Base-by-base conservation (phyloP, 345 rosid species). In the Arabidopsis arenosa region DNA sequence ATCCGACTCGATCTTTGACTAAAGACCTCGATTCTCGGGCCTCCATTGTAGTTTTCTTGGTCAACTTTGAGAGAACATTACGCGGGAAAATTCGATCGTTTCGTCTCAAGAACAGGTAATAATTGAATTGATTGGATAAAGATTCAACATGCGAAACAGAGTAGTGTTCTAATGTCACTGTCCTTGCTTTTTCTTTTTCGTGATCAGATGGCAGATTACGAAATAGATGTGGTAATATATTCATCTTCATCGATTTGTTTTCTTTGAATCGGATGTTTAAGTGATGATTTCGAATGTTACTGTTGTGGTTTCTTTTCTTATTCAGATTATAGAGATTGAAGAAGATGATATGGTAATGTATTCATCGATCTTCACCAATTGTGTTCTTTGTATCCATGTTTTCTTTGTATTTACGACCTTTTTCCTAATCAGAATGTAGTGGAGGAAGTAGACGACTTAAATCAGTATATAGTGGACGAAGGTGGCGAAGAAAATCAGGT, bases 181-280 rank as follows among this genome's bases (percentile, higher is more conserved):
- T 79, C 83, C 71, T 77, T 75, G 84, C 21, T 1, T 23, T 23
- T 75, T 84, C 85, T 12, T 66, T 41, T 63, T 83, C 45, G 48
- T 81, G 83, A 84, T 84, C 80, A 76, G 64, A 73, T 84, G 57
- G 86, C 76, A 55, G 85, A 83, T 40, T 79, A 80, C 75, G 83
- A 82, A 66, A 32, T 18, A 43, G 83, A 79, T 45, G 76, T 83
- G 90, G 90, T 87, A 28, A 47, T 52, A 33, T 10, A 61, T 30
- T 28, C 72, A 37, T 58, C 39, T 28, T 49, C 15, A 2, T 15
- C n/a, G 5, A 21, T 17, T 26, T 7, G 14, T 47, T 30, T 55
- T 64, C 52, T 65, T 45, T 59, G 45, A 1, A 17, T 36, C 28
- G 0, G 9, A 9, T n/a, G 63, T 5, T 21, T 21, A 6, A 26